phyloP scores from a whole-genome alignment of 2,329 filamentous ascomycete genomes.

The Botrytis porri region DNA sequence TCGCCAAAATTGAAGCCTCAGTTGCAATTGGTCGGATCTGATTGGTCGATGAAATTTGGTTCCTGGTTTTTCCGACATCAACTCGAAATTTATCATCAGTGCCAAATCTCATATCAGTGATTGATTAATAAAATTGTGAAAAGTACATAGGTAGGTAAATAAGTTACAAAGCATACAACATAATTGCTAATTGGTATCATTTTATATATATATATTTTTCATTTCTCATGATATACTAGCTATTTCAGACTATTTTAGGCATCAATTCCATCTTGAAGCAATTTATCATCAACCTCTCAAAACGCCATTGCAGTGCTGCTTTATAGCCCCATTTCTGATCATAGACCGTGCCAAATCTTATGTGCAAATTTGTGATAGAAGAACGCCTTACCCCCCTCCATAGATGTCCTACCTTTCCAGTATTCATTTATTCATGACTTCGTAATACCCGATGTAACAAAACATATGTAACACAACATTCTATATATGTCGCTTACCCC shows the following conservation, averaged over 20 bases:
- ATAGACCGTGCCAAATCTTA: slow-evolving; percentile 13
- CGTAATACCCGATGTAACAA: slow-evolving; percentile 20
- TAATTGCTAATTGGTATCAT: too few species aligned
- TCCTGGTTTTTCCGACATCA: slow-evolving; percentile 22
- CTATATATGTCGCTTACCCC: slow-evolving; percentile 10
- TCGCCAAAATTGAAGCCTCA: slow-evolving; percentile 20
- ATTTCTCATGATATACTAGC: background rate
- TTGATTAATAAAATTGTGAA: background rate
- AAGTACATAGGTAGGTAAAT: background rate
- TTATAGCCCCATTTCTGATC: slow-evolving; percentile 12
- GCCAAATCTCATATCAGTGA: background rate
- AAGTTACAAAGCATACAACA: background rate
- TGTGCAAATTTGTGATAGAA: slow-evolving; percentile 16
- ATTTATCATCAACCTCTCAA: slow-evolving; percentile 9
- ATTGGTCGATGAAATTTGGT: slow-evolving; percentile 26
- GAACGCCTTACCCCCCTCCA: slow-evolving; percentile 17
- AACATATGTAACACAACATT: slow-evolving; percentile 12
- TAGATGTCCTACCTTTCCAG: slow-evolving; percentile 6
- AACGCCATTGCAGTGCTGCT: slow-evolving; percentile 20
- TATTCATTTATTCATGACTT: slow-evolving; percentile 21
- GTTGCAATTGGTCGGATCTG: slow-evolving; percentile 32
- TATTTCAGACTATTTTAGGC: background rate
- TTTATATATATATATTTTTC: background rate
- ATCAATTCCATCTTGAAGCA: slow-evolving; percentile 14
- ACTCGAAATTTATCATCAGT: slow-evolving; percentile 11